Evolutionary conservation across 129 eudicot species (phyloP).

Genomic region (Saposhnikovia divaricata): DNA sequence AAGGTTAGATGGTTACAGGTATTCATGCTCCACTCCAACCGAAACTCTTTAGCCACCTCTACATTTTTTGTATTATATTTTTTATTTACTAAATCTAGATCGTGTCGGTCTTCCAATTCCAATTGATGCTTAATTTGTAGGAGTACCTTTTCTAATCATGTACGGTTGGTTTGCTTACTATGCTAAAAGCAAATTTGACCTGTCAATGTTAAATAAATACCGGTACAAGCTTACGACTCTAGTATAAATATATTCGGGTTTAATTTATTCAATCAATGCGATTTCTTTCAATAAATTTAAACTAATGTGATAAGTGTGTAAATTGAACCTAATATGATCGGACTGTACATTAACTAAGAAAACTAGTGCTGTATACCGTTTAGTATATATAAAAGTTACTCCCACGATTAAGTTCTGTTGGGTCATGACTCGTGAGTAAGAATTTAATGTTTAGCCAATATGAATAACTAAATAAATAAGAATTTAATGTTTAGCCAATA

Average conservation of each 20-base stretch:
- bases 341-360: not conserved
- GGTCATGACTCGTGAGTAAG: not conserved
- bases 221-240: not conserved
- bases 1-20: not conserved
- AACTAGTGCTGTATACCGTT: too few relatives aligned
- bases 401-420: too few relatives aligned
- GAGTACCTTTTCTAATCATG: not conserved
- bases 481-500: too few relatives aligned
- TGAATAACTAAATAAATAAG: not conserved
- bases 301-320: too few relatives aligned
- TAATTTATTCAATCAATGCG: too few relatives aligned
- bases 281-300: too few relatives aligned
- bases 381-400: too few relatives aligned
- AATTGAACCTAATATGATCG: too few relatives aligned
- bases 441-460: not conserved
- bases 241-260: too few relatives aligned
- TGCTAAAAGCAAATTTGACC: slow-evolving; percentile 7
- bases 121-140: not conserved
- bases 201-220: not conserved
- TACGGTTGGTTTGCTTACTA: not conserved
- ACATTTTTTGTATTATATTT: not conserved
- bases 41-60: not conserved
- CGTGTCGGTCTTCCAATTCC: not conserved
- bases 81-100: not conserved
- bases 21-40: not conserved